Base-by-base conservation (phyloP, 225 moss, liverwort and hornwort genomes). In the Pleurozium schreberi region DNA sequence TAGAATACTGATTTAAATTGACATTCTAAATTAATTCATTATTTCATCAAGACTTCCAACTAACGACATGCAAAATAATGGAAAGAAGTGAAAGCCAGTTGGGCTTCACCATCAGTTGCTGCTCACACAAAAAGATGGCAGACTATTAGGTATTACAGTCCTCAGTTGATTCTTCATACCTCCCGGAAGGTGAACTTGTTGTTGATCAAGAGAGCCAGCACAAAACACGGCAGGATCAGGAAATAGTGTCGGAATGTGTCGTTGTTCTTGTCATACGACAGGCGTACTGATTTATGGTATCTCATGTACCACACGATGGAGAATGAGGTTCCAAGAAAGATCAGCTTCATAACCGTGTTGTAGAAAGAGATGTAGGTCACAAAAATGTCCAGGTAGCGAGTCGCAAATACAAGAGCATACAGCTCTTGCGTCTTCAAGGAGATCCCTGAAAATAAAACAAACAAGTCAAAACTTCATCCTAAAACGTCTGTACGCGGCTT, bases 401-500 rank as follows among this genome's bases (percentile, higher is more conserved):
- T 93, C 80, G 91, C 92, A 91, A 98, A 98, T 23, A 98, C 98
- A 43, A 98, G 90, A 60, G 93, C 97, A 85, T 98, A 98, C 9
- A 98, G 94, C 92, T 98, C 98, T 75, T 98, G 98, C 19, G 98
- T 98, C 94, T 96, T 98, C 42, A 98, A 92, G 21, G 98, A 98
- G 80, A 98, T 90, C 26, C 96, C 96, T 96, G 90, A 38, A 80
- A 55, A 84, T 47, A 87, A 79, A 60, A 27, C 14, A 81, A 73
- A 75, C 19, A 21, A 85, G 34, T 67, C 71, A 71, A 64, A 40
- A 16, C 53, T 28, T 45, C 71, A 80, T 42, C 45, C 52, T 31
- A 49, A 33, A 87, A 87, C 50, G 81, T 75, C 49, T 75, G 47
- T 65, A 73, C 38, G 47, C 53, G 53, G 36, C 26, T 71, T 14